Evolutionary conservation across 2,329 filamentous ascomycete species (phyloP), one percentile per base, ranked within the genome.

Genomic region (Aureobasidium sp.): DNA sequence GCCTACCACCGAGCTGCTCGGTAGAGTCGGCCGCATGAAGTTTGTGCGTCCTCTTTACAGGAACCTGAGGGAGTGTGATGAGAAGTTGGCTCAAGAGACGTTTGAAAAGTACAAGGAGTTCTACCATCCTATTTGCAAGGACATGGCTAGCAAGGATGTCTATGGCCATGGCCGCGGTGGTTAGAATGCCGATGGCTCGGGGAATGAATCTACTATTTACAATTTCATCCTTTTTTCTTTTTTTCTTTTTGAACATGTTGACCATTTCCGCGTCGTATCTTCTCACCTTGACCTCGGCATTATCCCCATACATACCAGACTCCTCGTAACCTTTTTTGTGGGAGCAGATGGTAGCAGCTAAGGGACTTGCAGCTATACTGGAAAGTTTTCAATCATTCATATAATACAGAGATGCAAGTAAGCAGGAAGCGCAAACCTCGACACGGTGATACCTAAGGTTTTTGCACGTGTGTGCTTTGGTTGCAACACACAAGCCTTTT

Each of bases 1-100:
- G 62, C 86, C 86, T 1, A 84, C 90, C 0, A 85, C 87, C 1
- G 83, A 89, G 61, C 78, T 96, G 60, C 78, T 97, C 40, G 89
- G 89, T 33, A 80, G 81, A 57, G 91, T 96, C 25, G 94, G 94
- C 13, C 80, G 94, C 61, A 97, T 99, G 94, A 97, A 97, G 81
- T 97, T 93, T 74, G 93, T 97, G 62, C 81, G 93, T 50, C 90
- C 93, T 23, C 75, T 97, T 69, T 96, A 87, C 76, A 82, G 87
- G 63, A 81, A 84, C 53, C 76, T 99, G 66, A 86, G 87, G 69
- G 84, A 85, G 71, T 83, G 89, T 40, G 87, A 96, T 74, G 79
- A 84, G 49, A 77, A 84, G 27, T 74, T 95, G 68, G 93, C 94
- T 0, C 74, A 93, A 57, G 78, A 84, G 71, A 95, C 92, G 0